These are phyloP conservation scores for Hypoxylon intermedium DNA, from an alignment of 495 filamentous ascomycete genomes.

Conservation along the genomic window DNA sequence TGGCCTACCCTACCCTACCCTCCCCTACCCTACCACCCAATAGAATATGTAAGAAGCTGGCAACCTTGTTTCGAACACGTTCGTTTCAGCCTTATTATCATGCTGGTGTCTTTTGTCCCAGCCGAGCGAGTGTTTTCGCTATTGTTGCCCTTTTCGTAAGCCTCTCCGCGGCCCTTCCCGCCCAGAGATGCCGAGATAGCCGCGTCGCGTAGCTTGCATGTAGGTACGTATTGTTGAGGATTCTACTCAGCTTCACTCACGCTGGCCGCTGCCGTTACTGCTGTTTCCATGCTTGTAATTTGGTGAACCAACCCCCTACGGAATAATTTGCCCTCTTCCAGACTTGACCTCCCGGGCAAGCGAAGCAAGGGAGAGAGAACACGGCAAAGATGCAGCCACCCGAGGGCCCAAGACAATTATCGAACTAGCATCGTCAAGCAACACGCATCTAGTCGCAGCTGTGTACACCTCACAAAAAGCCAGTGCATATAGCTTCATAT, in stretches of 20 bases:
- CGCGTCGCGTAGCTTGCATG: no score
- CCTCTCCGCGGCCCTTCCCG: constrained; percentile 14
- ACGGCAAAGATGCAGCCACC: constrained; percentile 35
- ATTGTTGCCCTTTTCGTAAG: neutral
- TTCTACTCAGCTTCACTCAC: no score
- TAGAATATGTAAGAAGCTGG: constrained; percentile 22
- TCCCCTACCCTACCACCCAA: constrained; percentile 9
- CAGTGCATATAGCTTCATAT: no score
- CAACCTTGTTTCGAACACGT: constrained; percentile 9
- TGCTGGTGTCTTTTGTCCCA: neutral
- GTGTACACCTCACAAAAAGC: no score
- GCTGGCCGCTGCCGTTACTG: no score
- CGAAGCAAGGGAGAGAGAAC: constrained; percentile 11
- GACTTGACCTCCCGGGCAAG: neutral
- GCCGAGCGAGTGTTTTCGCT: neutral
- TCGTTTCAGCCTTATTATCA: constrained; percentile 35
- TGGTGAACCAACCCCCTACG: constrained; percentile 2
- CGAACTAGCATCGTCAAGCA: constrained; percentile 8
- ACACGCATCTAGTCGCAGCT: neutral
- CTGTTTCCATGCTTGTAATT: no score
- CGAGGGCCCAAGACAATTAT: constrained; percentile 30
- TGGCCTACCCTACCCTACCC: no score
- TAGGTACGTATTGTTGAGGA: no score
- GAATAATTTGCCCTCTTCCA: neutral
- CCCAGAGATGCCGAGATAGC: neutral